These are phyloP conservation scores for Thielaviopsis populi DNA, from an alignment of 2,329 filamentous ascomycete species.

Conservation along the genomic window DNA sequence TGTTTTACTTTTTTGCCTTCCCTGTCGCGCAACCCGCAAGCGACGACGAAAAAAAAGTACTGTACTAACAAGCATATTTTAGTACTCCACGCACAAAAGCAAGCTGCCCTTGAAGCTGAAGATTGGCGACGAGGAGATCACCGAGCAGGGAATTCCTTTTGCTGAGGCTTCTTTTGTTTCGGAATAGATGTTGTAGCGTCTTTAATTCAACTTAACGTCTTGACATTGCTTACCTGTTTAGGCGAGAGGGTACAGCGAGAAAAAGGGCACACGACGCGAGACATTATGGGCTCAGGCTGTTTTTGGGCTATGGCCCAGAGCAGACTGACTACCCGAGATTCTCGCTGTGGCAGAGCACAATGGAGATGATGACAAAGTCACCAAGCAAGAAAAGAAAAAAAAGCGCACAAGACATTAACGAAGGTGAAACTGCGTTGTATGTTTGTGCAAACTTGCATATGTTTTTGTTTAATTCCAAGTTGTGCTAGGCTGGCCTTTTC, in stretches of 20 bases:
- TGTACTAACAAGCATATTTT: slow-evolving; percentile 20
- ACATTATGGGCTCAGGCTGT: not conserved
- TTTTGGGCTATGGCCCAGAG: not conserved
- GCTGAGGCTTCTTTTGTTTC: slow-evolving; percentile 95
- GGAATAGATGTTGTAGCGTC: slow-evolving; percentile 23
- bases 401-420: not conserved
- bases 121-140: slow-evolving; percentile 61
- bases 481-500: not conserved
- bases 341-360: not conserved
- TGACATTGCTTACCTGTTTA: slow-evolving; percentile 19
- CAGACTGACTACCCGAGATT: not conserved
- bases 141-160: slow-evolving; percentile 67
- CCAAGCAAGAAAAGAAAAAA: not conserved
- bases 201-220: slow-evolving; percentile 19
- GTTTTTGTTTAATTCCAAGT: not conserved
- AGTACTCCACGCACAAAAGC: slow-evolving; percentile 56
- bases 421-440: not conserved
- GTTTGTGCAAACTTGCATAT: not conserved
- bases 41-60: not conserved
- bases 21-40: not conserved
- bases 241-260: not conserved
- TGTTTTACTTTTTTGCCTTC: not conserved
- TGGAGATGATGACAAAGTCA: not conserved
- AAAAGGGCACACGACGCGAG: not conserved
- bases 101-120: slow-evolving; percentile 65